phyloP scores from a whole-genome alignment of 2,329 filamentous ascomycete genomes.

The Penicillium occitanis region DNA sequence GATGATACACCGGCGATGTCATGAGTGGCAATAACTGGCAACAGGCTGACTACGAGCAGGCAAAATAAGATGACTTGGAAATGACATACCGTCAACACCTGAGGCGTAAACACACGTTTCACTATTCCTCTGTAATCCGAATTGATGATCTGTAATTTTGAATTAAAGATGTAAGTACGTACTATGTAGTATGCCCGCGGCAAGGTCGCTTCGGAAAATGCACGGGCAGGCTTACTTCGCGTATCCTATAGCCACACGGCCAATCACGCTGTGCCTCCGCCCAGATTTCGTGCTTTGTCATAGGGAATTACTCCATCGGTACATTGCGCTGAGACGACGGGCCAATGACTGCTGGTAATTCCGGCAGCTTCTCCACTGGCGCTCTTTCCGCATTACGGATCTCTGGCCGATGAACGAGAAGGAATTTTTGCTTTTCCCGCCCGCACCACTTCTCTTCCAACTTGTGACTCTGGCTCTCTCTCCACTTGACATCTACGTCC shows the following conservation, averaged over 20 bases:
- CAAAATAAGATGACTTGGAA: background rate
- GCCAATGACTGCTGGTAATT: background rate
- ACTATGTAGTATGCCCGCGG: background rate
- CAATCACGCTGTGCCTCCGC: background rate
- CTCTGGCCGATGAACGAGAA: constrained; percentile 1
- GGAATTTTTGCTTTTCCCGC: constrained; percentile 12
- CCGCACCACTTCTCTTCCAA: background rate
- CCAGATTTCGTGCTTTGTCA: constrained; percentile 6
- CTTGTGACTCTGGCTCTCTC: background rate
- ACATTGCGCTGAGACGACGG: background rate
- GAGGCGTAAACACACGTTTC: background rate
- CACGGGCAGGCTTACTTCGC: background rate
- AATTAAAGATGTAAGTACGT: background rate
- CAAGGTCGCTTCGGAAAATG: constrained; percentile 5
- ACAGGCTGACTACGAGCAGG: background rate
- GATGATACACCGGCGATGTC: background rate
- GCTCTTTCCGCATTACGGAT: background rate
- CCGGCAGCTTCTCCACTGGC: background rate
- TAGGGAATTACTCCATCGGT: background rate
- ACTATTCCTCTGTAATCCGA: background rate
- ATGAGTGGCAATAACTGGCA: background rate
- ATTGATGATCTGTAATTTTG: background rate
- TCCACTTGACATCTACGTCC: background rate
- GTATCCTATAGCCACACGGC: background rate
- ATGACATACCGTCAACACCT: background rate